Evolutionary conservation across 768 basidiomycete species (phyloP).

Genomic region (Multifurca ochricompacta): DNA sequence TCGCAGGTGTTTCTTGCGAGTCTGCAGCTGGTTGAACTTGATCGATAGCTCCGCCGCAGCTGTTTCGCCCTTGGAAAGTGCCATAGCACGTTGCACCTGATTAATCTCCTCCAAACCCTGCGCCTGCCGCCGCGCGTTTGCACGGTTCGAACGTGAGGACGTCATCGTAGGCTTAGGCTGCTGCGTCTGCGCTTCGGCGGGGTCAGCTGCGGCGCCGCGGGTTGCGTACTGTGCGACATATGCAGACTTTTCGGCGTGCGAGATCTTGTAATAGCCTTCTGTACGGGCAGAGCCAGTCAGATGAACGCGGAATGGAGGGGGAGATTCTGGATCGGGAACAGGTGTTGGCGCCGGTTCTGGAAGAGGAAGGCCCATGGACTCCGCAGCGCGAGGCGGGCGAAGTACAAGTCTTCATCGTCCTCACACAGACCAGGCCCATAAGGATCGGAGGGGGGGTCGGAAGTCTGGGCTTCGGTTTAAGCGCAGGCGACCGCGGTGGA

Average conservation of each 20-base stretch:
- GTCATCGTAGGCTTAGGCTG: slow-evolving; percentile 48
- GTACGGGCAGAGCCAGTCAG: slow-evolving; percentile 83
- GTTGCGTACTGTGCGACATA: slow-evolving; percentile 87
- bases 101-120: slow-evolving; percentile 94
- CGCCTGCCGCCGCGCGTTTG: slow-evolving; percentile 84
- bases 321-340: slow-evolving; percentile 33
- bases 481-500: slow-evolving; percentile 40
- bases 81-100: slow-evolving; percentile 75
- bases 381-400: slow-evolving; percentile 55
- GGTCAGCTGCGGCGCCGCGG: slow-evolving; percentile 40
- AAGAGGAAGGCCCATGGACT: slow-evolving; percentile 24
- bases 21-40: slow-evolving; percentile 98
- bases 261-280: slow-evolving; percentile 94
- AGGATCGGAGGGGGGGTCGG: slow-evolving; percentile 46
- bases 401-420: slow-evolving; percentile 89
- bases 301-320: slow-evolving; percentile 63
- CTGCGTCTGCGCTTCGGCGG: slow-evolving; percentile 39
- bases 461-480: slow-evolving; percentile 31
- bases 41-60: slow-evolving; percentile 66
- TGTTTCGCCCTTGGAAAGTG: slow-evolving; percentile 66
- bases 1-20: slow-evolving; percentile 93
- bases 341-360: slow-evolving; percentile 25
- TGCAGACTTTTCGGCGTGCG: slow-evolving; percentile 81
- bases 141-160: slow-evolving; percentile 84
- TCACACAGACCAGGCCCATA: slow-evolving; percentile 53